Conservation (phyloP, 306 rosid species). For the Cucumis hystrix region DNA sequence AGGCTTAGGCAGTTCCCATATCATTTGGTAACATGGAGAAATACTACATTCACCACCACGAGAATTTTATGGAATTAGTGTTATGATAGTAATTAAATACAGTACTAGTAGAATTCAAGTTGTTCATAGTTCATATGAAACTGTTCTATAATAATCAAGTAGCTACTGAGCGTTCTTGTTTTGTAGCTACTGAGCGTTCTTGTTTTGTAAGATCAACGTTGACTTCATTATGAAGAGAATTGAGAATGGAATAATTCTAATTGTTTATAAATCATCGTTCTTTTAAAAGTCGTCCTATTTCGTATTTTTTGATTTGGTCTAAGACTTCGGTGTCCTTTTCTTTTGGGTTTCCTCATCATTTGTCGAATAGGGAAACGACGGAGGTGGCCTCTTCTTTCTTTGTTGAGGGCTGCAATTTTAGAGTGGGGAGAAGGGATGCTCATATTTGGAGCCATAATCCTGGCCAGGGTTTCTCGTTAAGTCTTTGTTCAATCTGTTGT, state of each 20-base stretch:
- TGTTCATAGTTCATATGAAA: background rate
- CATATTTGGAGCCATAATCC: too few relatives aligned
- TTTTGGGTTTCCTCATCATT: too few relatives aligned
- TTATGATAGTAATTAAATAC: background rate
- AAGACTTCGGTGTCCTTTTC: too few relatives aligned
- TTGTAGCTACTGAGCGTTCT: background rate
- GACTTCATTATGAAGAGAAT: background rate
- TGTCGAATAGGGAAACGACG: too few relatives aligned
- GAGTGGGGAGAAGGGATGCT: too few relatives aligned
- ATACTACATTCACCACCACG: background rate
- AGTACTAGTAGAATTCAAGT: background rate
- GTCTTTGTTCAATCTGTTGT: too few relatives aligned
- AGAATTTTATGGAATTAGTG: background rate
- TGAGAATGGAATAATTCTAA: background rate
- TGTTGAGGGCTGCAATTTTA: too few relatives aligned
- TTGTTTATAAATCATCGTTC: background rate
- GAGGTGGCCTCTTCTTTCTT: too few relatives aligned
- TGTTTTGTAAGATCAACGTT: background rate
- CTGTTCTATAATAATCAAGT: background rate
- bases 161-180: background rate
- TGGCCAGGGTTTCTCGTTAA: too few relatives aligned
- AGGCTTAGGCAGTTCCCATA: background rate
- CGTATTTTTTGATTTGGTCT: too few relatives aligned
- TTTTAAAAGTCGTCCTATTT: too few relatives aligned
- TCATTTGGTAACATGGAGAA: background rate